A percentile compares a stretch with the other conserved stretches of the same genome.
Conservation (phyloP, 2,329 filamentous ascomycete species). For the Polytolypa hystricis region DNA sequence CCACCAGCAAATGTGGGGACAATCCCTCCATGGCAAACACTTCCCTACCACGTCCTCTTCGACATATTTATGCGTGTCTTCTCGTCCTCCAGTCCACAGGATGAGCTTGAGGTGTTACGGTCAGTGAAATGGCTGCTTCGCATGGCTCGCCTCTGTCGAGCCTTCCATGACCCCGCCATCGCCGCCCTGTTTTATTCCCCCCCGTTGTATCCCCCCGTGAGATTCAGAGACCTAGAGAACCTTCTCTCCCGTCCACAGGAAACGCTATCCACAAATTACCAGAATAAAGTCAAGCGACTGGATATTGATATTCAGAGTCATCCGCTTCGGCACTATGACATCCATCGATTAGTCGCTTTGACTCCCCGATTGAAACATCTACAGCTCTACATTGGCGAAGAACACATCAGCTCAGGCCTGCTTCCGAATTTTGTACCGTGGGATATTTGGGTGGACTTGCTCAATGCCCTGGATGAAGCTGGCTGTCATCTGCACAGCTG, state of each 20-base stretch:
- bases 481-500: constrained; percentile 38
- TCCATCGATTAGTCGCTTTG: constrained; percentile 48
- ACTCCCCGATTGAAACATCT: constrained; percentile 59
- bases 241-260: constrained; percentile 46
- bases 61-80: constrained; percentile 61
- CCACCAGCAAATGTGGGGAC: constrained; percentile 18
- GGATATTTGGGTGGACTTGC: constrained; percentile 33
- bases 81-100: constrained; percentile 22
- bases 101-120: constrained; percentile 37
- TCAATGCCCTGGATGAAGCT: constrained; percentile 48
- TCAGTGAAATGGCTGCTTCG: constrained; percentile 49
- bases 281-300: constrained; percentile 58
- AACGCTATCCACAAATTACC: constrained; percentile 50
- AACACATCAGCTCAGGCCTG: constrained; percentile 3
- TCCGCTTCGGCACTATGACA: constrained; percentile 43
- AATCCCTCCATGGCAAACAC: constrained; percentile 47
- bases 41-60: constrained; percentile 59
- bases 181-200: constrained; percentile 61
- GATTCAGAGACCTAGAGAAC: constrained; percentile 38
- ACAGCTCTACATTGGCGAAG: constrained; percentile 54
- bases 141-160: constrained; percentile 50
- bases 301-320: constrained; percentile 55
- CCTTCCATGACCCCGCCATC: constrained; percentile 61
- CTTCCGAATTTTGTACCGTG: constrained; percentile 2
- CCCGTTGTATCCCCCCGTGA: constrained; percentile 45